Conservation (phyloP, 2,329 filamentous ascomycete genomes). For the Pseudocercospora musae region DNA sequence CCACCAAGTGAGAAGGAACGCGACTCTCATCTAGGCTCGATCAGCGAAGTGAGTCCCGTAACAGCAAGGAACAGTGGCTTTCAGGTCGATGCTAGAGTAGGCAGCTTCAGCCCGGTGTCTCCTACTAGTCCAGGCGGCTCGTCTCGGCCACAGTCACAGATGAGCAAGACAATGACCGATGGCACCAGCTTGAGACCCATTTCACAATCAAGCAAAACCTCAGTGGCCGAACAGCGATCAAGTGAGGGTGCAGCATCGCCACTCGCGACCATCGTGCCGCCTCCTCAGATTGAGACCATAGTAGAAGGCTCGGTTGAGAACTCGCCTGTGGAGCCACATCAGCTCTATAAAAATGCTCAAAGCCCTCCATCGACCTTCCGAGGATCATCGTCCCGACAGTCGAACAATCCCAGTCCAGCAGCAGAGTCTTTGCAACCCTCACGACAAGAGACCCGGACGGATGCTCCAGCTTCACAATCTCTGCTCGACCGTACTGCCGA, state of each 20-base stretch:
- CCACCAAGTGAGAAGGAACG: conserved; percentile 15
- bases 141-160: conserved; percentile 20
- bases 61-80: conserved; percentile 18
- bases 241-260: conserved; percentile 12
- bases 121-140: conserved; percentile 15
- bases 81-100: conserved; percentile 4
- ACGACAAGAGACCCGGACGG: neutral
- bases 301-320: conserved; percentile 18
- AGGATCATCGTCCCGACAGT: conserved; percentile 12
- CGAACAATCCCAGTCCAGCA: neutral
- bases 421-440: neutral
- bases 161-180: conserved; percentile 9
- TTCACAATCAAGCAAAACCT: conserved; percentile 7
- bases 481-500: conserved; percentile 10
- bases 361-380: conserved; percentile 10
- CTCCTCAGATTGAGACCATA: conserved; percentile 20
- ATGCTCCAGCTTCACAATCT: neutral
- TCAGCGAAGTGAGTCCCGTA: conserved; percentile 26
- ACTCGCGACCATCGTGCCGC: conserved; percentile 16
- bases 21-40: conserved; percentile 20
- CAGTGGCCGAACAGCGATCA: neutral
- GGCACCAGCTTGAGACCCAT: neutral
- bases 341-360: neutral
- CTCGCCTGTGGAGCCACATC: conserved; percentile 13
- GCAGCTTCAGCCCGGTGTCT: conserved; percentile 22